A percentile compares a stretch with the other conserved stretches of the same genome.
Conservation (phyloP, 352 stramenopile genomes). For the Phytopythium litorale region DNA sequence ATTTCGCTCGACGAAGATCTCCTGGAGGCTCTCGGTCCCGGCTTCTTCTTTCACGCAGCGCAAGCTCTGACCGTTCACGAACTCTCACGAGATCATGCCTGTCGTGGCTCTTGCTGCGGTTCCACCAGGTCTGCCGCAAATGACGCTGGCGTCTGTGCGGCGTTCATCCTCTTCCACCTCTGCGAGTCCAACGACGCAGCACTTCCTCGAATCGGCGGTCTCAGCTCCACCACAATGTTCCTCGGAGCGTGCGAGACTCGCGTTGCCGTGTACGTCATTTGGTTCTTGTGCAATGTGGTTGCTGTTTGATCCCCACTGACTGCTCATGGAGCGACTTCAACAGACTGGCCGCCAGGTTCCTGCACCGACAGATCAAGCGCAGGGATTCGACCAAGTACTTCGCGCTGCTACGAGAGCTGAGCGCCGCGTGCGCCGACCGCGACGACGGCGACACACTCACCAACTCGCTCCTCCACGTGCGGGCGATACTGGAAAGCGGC, state of each 20-base stretch:
- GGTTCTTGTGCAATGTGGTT: no score
- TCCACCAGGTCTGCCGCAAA: constrained; percentile 15
- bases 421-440: constrained; percentile 30
- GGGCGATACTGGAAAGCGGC: constrained; percentile 23
- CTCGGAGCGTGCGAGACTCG: constrained; percentile 39
- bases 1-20: constrained; percentile 25
- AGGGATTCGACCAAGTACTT: constrained; percentile 22
- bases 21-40: constrained; percentile 15
- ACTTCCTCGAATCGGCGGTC: constrained; percentile 9
- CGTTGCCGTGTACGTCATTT: constrained; percentile 37
- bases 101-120: constrained; percentile 33
- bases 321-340: no score
- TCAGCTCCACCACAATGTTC: constrained; percentile 19
- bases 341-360: constrained; percentile 37
- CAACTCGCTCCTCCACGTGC: constrained; percentile 32
- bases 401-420: constrained; percentile 32
- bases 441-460: constrained; percentile 34
- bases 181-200: constrained; percentile 6
- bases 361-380: constrained; percentile 29
- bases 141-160: constrained; percentile 25
- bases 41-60: constrained; percentile 36
- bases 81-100: constrained; percentile 10
- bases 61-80: constrained; percentile 9
- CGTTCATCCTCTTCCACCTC: constrained; percentile 23
- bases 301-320: no score